Conservation (phyloP, 164 flowering plant species). For the Magnolia kwangsiensis region DNA sequence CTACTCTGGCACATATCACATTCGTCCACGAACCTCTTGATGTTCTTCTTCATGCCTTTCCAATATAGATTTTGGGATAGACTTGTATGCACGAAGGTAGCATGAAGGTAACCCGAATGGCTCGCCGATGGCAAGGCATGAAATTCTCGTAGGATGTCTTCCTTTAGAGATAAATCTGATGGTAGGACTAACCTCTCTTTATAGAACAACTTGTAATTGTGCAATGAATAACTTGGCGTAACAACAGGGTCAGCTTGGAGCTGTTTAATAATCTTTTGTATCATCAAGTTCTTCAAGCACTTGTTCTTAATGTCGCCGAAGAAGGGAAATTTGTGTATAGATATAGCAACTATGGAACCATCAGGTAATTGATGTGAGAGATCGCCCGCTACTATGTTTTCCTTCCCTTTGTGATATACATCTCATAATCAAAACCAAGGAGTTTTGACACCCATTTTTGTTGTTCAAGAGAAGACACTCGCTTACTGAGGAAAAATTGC, state of each 20-base stretch:
- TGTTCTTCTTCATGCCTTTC: neutral
- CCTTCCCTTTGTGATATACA: neutral
- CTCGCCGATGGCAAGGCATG: too few species aligned
- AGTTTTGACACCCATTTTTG: too few species aligned
- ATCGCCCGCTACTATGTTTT: neutral
- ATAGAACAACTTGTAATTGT: neutral
- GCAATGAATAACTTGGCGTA: neutral
- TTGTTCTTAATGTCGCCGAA: neutral
- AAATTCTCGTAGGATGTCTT: neutral
- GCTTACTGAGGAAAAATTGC: too few species aligned
- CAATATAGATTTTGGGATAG: neutral
- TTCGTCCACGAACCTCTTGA: too few species aligned
- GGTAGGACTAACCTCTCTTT: too few species aligned
- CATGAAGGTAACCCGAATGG: neutral
- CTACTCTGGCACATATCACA: slow-evolving; percentile 1
- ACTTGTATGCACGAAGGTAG: neutral
- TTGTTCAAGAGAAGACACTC: too few species aligned
- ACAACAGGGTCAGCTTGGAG: neutral
- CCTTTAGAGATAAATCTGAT: too few species aligned
- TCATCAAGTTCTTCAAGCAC: neutral
- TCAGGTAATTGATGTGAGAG: neutral
- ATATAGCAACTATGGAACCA: neutral
- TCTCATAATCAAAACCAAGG: too few species aligned
- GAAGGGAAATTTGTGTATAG: neutral
- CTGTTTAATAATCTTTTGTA: neutral